Conservation (phyloP, 352 stramenopile genomes). For the Thraustochytrium striatum region DNA sequence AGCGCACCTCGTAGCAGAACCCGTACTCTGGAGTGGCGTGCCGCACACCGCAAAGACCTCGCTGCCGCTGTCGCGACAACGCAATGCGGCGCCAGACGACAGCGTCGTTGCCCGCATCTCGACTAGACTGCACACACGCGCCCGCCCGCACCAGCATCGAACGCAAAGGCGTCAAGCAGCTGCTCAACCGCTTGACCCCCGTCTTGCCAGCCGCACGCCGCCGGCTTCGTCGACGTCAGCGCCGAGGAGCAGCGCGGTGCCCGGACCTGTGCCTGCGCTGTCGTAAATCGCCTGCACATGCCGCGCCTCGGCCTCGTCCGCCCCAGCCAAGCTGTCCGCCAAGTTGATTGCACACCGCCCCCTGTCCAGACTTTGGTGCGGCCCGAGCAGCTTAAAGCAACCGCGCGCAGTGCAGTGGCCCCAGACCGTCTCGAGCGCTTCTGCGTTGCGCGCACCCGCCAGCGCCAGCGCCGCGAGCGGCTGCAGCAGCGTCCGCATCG, state of each 20-base stretch:
- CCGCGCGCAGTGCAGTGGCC: background rate
- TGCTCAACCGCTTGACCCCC: background rate
- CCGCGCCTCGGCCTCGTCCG: background rate
- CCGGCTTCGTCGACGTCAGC: background rate
- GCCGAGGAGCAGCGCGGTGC: background rate
- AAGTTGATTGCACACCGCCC: too few relatives aligned
- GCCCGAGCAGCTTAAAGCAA: constrained; percentile 1
- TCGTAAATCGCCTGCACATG: background rate
- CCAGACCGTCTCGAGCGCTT: constrained; percentile 11
- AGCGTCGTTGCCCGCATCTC: background rate
- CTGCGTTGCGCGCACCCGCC: background rate
- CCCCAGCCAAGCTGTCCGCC: background rate
- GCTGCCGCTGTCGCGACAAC: too few relatives aligned
- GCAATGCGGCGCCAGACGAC: too few relatives aligned
- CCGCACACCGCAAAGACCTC: constrained; percentile 3
- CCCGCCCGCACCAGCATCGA: background rate
- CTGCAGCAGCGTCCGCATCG: too few relatives aligned
- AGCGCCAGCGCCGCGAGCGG: too few relatives aligned
- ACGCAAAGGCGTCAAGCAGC: background rate
- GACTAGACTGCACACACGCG: background rate
- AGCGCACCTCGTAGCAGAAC: constrained; percentile 41
- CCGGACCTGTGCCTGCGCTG: background rate
- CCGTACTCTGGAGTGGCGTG: constrained; percentile 2
- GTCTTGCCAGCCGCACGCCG: background rate
- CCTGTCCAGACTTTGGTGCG: too few relatives aligned